Conservation (phyloP, 2,329 filamentous ascomycete genomes). For the Epichloe baconii region DNA sequence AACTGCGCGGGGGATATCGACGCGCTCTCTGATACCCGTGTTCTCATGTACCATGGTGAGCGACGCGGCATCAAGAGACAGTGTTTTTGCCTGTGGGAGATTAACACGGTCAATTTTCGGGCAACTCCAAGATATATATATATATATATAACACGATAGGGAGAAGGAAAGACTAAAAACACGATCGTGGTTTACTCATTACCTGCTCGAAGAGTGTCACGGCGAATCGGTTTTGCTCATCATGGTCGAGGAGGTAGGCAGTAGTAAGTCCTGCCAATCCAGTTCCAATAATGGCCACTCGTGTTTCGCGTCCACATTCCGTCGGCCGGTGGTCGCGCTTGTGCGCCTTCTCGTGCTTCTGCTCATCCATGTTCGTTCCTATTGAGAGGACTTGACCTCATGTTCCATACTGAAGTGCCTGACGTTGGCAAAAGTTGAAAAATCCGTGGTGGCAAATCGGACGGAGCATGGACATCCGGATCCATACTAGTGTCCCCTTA, state of each 20-base stretch:
- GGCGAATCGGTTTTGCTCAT: slow-evolving; percentile 16
- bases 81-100: slow-evolving; percentile 14
- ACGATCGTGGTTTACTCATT: not conserved
- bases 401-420: not conserved
- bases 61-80: slow-evolving; percentile 27
- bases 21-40: slow-evolving; percentile 18
- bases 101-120: not conserved
- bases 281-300: slow-evolving; percentile 24
- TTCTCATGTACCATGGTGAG: slow-evolving; percentile 20
- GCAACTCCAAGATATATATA: no score
- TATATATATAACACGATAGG: no score
- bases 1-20: slow-evolving; percentile 27
- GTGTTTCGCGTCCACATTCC: not conserved
- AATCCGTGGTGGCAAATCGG: no score
- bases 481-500: no score
- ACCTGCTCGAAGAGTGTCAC: slow-evolving; percentile 27
- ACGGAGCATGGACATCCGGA: no score
- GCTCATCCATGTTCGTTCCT: not conserved
- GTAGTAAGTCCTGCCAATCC: slow-evolving; percentile 25
- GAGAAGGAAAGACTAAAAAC: no score
- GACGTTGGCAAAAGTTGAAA: not conserved
- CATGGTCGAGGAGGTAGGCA: slow-evolving; percentile 21
- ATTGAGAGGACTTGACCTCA: not conserved
- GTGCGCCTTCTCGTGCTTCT: not conserved
- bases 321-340: not conserved